These are phyloP conservation scores for Cordyceps fumosorosea DNA, from an alignment of 2,329 filamentous ascomycete genomes.

Conservation along the genomic window DNA sequence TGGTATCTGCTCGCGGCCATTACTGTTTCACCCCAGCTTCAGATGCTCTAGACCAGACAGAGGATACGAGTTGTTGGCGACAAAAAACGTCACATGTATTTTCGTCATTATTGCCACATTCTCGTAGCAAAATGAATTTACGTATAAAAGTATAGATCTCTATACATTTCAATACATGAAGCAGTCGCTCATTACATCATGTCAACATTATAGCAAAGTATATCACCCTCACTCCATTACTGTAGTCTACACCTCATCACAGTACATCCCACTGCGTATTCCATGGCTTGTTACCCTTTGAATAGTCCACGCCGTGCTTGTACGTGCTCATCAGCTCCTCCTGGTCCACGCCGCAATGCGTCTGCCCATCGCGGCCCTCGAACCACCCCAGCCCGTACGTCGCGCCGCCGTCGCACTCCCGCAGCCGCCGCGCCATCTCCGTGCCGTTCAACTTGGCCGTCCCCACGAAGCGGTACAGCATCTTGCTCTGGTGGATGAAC, in stretches of 20 bases:
- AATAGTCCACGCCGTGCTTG: slow-evolving; percentile 53
- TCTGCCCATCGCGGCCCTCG: slow-evolving; percentile 61
- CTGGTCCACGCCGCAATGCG: slow-evolving; percentile 72
- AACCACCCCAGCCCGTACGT: slow-evolving; percentile 76
- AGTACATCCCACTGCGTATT: slow-evolving; percentile 34
- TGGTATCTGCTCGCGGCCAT: background rate
- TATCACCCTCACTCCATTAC: background rate
- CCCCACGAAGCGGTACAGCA: slow-evolving; percentile 69
- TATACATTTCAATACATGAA: background rate
- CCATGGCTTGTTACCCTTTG: slow-evolving; percentile 47
- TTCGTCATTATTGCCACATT: too few relatives aligned
- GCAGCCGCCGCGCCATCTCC: slow-evolving; percentile 56
- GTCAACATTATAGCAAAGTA: background rate
- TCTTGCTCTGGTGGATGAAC: slow-evolving; percentile 74
- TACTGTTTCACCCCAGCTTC: slow-evolving; percentile 7
- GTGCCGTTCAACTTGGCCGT: slow-evolving; percentile 56
- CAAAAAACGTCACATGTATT: background rate
- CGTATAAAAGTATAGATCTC: too few relatives aligned
- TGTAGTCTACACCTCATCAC: slow-evolving; percentile 12
- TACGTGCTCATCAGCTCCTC: slow-evolving; percentile 63
- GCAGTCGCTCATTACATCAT: background rate
- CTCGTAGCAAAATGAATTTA: background rate
- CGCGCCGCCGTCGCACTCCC: slow-evolving; percentile 19
- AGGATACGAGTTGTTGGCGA: background rate
- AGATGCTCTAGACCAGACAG: background rate